Percentiles rank a stretch among this genome's conserved stretches.
Conservation (phyloP, 805 yeast species). For the Tetrapisispora fleetii region DNA sequence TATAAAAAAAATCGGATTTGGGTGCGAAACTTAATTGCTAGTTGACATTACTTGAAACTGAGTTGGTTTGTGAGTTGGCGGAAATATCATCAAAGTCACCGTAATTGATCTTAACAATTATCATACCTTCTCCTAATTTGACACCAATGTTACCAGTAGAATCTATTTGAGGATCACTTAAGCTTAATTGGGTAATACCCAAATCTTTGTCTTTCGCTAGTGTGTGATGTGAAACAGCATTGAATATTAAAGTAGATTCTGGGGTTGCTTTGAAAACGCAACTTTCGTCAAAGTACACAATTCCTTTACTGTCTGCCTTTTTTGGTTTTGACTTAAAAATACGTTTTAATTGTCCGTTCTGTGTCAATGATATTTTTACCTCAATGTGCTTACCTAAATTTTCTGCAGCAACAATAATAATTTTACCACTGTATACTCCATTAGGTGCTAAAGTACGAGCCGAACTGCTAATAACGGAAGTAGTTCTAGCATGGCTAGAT, state of each 20-base stretch:
- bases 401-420: constrained; percentile 40
- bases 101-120: constrained; percentile 22
- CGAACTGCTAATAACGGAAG: constrained; percentile 13
- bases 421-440: constrained; percentile 39
- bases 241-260: constrained; percentile 49
- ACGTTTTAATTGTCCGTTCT: constrained; percentile 39
- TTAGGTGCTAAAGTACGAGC: constrained; percentile 26
- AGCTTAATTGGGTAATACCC: constrained; percentile 46
- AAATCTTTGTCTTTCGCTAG: constrained; percentile 62
- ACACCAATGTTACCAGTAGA: constrained; percentile 24
- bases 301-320: constrained; percentile 40
- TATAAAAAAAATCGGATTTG: too few relatives aligned
- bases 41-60: constrained; percentile 1
- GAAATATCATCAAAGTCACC: not conserved
- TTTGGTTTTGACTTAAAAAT: constrained; percentile 53
- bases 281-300: constrained; percentile 50
- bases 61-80: constrained; percentile 4
- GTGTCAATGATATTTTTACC: constrained; percentile 45
- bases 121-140: constrained; percentile 23
- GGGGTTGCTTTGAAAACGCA: constrained; percentile 57
- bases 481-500: not conserved
- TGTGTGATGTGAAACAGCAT: constrained; percentile 56
- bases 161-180: constrained; percentile 35
- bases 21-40: too few relatives aligned
- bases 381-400: constrained; percentile 37